phyloP scores from a whole-genome alignment of 768 basidiomycete genomes.

The Terana coerulea region DNA sequence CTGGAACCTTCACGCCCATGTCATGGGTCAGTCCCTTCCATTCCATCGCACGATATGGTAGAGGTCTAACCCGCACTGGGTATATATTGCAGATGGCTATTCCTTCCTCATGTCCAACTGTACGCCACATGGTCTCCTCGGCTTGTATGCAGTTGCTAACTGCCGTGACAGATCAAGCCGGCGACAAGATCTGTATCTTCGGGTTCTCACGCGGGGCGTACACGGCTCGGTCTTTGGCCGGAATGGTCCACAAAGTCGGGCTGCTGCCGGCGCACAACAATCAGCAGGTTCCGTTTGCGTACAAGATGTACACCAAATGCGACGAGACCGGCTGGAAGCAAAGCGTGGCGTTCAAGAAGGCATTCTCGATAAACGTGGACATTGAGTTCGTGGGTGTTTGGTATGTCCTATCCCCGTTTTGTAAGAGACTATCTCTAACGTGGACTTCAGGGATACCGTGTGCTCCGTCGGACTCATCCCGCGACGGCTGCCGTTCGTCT shows the following conservation, averaged over 20 bases:
- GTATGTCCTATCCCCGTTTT: constrained; percentile 34
- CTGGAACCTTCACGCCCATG: constrained; percentile 49
- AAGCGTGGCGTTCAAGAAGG: constrained; percentile 58
- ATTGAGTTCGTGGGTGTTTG: constrained; percentile 75
- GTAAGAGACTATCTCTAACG: constrained; percentile 3
- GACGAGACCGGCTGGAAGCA: constrained; percentile 42
- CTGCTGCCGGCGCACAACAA: constrained; percentile 27
- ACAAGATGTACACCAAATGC: constrained; percentile 46
- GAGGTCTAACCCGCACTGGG: background rate
- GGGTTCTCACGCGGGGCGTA: constrained; percentile 66
- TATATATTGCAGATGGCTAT: constrained; percentile 40
- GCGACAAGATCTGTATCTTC: constrained; percentile 58
- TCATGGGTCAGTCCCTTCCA: constrained; percentile 30
- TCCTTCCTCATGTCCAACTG: constrained; percentile 61
- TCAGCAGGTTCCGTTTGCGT: constrained; percentile 55
- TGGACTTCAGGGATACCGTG: constrained; percentile 60
- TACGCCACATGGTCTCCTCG: constrained; percentile 17
- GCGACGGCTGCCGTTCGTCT: constrained; percentile 61
- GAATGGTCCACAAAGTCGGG: constrained; percentile 52
- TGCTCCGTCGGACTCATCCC: constrained; percentile 66
- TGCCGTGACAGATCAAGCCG: constrained; percentile 32
- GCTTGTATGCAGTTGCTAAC: background rate
- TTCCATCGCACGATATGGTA: background rate
- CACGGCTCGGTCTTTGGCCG: constrained; percentile 47
- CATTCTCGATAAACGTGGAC: constrained; percentile 69